Conservation (phyloP, 164 flowering plant species). For the Vitis riparia region DNA sequence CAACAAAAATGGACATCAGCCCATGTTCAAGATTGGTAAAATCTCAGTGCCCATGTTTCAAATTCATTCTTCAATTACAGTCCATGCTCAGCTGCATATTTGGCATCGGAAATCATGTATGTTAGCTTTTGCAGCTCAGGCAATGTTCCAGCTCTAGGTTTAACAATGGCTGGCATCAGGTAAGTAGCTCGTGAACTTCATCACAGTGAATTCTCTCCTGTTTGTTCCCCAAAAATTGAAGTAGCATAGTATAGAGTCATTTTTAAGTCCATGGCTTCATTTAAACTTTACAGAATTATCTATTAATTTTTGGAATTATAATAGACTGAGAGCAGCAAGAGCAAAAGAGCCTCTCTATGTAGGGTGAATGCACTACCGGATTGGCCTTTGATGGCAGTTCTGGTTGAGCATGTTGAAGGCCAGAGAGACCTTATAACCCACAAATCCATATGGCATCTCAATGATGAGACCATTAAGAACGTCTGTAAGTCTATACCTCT, state of each 20-base stretch:
- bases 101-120: not conserved
- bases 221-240: not conserved
- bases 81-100: too few species aligned
- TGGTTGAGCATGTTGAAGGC: conserved; percentile 74
- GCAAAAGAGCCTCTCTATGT: conserved; percentile 31
- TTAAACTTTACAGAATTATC: not conserved
- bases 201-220: not conserved
- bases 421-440: conserved; percentile 71
- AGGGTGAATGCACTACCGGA: conserved; percentile 67
- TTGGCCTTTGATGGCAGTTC: conserved; percentile 74
- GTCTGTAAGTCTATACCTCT: conserved; percentile 58
- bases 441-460: conserved; percentile 84
- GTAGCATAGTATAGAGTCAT: not conserved
- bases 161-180: conserved; percentile 32
- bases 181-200: conserved; percentile 11
- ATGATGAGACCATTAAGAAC: conserved; percentile 70
- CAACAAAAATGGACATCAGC: conserved; percentile 29
- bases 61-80: not conserved
- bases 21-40: conserved; percentile 32
- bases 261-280: not conserved
- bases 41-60: not conserved
- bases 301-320: not conserved
- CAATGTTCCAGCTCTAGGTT: conserved; percentile 36
- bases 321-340: conserved; percentile 28
- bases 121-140: conserved; percentile 39